Evolutionary conservation across 192 early-diverging fungal species (phyloP).

Genomic region (Backusella circina): DNA sequence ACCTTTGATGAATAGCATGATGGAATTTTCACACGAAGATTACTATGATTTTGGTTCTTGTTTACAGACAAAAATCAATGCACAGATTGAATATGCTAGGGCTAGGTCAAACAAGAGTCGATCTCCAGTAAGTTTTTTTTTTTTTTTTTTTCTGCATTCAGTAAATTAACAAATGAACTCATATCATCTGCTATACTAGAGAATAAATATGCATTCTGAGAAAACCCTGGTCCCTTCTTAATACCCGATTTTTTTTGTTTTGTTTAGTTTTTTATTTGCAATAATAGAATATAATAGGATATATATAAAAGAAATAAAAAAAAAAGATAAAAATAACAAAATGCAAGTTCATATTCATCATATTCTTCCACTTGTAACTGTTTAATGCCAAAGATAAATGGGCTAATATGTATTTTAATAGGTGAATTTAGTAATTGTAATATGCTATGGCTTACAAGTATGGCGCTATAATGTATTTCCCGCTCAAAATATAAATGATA

Average conservation of each 20-base stretch:
- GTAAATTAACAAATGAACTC: neutral
- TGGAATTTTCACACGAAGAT: neutral
- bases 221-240: neutral
- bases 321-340: neutral
- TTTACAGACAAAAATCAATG: slow-evolving; percentile 1
- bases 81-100: neutral
- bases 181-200: neutral
- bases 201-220: slow-evolving; percentile 1
- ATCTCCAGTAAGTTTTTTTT: neutral
- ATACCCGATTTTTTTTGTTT: neutral
- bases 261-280: neutral
- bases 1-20: neutral
- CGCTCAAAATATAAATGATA: neutral
- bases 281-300: neutral
- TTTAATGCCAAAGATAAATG: neutral
- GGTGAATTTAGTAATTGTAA: neutral
- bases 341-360: neutral
- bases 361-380: neutral
- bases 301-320: neutral
- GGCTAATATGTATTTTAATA: neutral
- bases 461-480: neutral
- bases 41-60: slow-evolving; percentile 2
- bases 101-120: neutral
- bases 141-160: neutral
- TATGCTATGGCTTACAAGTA: neutral